phyloP scores from a whole-genome alignment of 1,284 basidiomycete genomes.

The Cryptococcus amylolentus region DNA sequence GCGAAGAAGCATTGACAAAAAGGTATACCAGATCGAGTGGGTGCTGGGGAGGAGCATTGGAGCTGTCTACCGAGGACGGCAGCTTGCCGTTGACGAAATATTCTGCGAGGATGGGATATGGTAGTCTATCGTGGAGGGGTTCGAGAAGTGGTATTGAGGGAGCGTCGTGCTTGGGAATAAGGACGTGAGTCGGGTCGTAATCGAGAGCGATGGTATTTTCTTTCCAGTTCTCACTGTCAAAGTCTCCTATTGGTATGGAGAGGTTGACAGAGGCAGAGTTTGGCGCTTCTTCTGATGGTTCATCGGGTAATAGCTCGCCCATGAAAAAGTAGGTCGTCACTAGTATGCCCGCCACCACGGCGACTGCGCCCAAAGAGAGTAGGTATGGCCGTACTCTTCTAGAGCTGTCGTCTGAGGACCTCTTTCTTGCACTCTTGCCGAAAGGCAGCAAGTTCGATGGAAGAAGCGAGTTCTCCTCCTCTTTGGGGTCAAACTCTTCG shows the following conservation, averaged over 20 bases:
- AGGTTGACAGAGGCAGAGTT: background rate
- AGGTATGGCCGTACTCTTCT: background rate
- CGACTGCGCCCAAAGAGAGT: background rate
- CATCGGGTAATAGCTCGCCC: background rate
- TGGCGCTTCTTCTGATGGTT: background rate
- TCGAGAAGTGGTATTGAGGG: slow-evolving; percentile 4
- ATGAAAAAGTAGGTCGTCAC: background rate
- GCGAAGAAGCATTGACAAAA: slow-evolving; percentile 38
- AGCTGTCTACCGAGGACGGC: background rate
- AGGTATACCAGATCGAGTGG: slow-evolving; percentile 39
- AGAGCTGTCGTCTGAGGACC: background rate
- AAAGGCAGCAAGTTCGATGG: background rate
- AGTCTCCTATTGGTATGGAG: background rate
- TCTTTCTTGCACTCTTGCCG: background rate
- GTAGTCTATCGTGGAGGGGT: slow-evolving; percentile 14
- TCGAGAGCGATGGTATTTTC: background rate
- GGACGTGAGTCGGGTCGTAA: slow-evolving; percentile 13
- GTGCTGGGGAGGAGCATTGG: slow-evolving; percentile 1
- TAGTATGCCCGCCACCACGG: background rate
- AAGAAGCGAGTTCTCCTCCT: background rate
- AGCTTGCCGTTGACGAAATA: slow-evolving; percentile 16
- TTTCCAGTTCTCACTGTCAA: slow-evolving; percentile 2
- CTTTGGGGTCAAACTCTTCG: background rate
- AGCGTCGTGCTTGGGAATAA: slow-evolving; percentile 8
- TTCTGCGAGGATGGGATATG: slow-evolving; percentile 12